Conservation (phyloP, 305 asterid genomes). For the Rubia peregrina region DNA sequence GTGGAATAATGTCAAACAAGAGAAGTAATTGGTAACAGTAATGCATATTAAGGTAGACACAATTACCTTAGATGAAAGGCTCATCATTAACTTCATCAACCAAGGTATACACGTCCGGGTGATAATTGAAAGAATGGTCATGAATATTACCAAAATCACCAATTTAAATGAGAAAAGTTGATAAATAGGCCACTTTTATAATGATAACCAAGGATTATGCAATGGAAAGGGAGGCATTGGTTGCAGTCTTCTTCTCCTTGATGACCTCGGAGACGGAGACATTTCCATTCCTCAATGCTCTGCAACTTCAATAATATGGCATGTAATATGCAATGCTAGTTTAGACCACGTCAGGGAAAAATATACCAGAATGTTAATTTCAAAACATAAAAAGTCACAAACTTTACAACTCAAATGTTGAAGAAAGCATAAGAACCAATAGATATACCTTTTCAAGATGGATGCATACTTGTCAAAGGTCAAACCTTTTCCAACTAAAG, state of each 20-base stretch:
- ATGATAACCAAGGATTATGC: background rate
- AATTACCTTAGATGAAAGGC: conserved; percentile 67
- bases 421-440: too few species aligned
- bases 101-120: conserved; percentile 53
- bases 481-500: conserved; percentile 96
- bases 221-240: too few species aligned
- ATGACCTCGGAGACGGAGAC: too few species aligned
- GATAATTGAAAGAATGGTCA: conserved; percentile 44
- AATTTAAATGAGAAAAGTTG: conserved; percentile 38
- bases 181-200: conserved; percentile 13
- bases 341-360: too few species aligned
- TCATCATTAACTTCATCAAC: conserved; percentile 75
- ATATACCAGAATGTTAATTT: too few species aligned
- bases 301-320: too few species aligned
- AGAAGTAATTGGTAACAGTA: conserved; percentile 16
- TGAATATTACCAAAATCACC: conserved; percentile 47
- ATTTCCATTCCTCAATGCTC: too few species aligned
- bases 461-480: conserved; percentile 82
- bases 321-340: too few species aligned
- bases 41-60: conserved; percentile 20
- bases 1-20: conserved; percentile 27
- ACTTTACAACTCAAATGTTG: too few species aligned
- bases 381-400: too few species aligned
- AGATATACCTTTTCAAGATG: too few species aligned
- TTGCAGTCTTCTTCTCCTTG: too few species aligned